phyloP scores from a whole-genome alignment of 2,329 filamentous ascomycete species.

The Calonectria hawksworthii region DNA sequence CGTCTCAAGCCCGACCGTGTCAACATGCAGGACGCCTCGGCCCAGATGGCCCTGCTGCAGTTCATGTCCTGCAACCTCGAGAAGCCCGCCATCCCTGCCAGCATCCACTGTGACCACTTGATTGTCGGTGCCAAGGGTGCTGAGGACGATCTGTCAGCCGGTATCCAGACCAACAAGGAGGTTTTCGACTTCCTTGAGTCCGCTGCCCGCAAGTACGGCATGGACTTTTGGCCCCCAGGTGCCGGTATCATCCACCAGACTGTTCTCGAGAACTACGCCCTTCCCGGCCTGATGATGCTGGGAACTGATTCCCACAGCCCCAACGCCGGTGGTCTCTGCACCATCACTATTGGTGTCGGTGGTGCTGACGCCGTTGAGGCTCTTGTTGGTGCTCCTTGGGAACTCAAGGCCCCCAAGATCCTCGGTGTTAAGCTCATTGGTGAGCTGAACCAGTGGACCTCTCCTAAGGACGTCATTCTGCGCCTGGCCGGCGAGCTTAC shows the following conservation, averaged over 20 bases:
- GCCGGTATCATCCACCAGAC: conserved; percentile 98
- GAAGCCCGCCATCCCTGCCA: conserved; percentile 92
- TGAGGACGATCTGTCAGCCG: conserved; percentile 84
- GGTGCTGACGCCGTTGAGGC: conserved; percentile 98
- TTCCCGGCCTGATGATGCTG: conserved; percentile 98
- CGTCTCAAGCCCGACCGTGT: conserved; percentile 98
- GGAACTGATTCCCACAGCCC: conserved; percentile 98
- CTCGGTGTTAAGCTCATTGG: conserved; percentile 89
- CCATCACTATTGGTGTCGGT: conserved; percentile 96
- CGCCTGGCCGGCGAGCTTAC: conserved; percentile 90
- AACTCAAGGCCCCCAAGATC: conserved; percentile 93
- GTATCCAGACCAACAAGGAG: conserved; percentile 93
- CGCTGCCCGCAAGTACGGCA: conserved; percentile 90
- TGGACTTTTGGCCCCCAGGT: conserved; percentile 95
- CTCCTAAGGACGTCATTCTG: conserved; percentile 96
- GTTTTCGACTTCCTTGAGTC: conserved; percentile 98
- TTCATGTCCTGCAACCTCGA: conserved; percentile 98
- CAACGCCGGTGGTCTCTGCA: conserved; percentile 94
- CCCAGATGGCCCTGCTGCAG: conserved; percentile 97
- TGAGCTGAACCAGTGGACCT: conserved; percentile 88
- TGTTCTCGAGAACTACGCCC: conserved; percentile 96
- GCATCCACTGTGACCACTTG: conserved; percentile 99
- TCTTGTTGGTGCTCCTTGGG: conserved; percentile 96
- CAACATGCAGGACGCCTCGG: conserved; percentile 98
- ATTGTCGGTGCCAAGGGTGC: conserved; percentile 96